Base-by-base conservation (phyloP, 768 basidiomycete species). In the Xerocomellus intermedius region DNA sequence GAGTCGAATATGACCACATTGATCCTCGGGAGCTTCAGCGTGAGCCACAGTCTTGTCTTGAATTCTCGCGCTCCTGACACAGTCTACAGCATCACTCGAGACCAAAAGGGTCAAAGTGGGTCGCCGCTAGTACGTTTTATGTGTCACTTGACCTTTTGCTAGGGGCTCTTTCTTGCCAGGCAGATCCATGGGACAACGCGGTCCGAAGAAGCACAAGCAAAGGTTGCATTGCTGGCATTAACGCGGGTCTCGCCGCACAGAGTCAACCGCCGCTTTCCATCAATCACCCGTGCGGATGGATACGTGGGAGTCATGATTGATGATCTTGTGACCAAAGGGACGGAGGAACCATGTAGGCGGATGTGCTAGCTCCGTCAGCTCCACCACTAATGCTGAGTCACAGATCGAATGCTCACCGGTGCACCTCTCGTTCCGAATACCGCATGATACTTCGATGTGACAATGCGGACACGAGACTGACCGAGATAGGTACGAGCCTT, bases 381-480 rank as follows among this genome's bases (percentile, higher is more conserved):
- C 5, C 8, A n/a, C 16, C 19, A 19, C 37, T 65, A 10, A 67
- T 33, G 3, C 32, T 17, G 19, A 26, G 5, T 59, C 37, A 41
- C 63, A 94, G 91, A 95, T 61, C 88, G 93, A 26, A 94, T 95
- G 91, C 95, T 96, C 69, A 95, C n/a, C n/a, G n/a, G n/a, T n/a
- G n/a, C n/a, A n/a, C 94, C 0, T 89, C 89, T 16, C 80, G 94
- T 35, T 91, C 89, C 16, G 94, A 96, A 63, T 96, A 93, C 66
- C 84, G 94, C 22, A 86, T 96, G 83, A 86, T 86, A 0, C 80
- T 95, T 41, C 79, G 94, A 48, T 86, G 88, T 48, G 94, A 96
- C 70, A 96, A 96, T 59, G 94, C 94, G 3, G 94, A 96, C 72
- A 45, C 85, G 48, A 79, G 94, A 43, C 72, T 96, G 54, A 95